A percentile compares a stretch with the other conserved stretches of the same genome.
Evolutionary conservation across 345 rosid species (phyloP).

Genomic region (Euphorbia lathyris): DNA sequence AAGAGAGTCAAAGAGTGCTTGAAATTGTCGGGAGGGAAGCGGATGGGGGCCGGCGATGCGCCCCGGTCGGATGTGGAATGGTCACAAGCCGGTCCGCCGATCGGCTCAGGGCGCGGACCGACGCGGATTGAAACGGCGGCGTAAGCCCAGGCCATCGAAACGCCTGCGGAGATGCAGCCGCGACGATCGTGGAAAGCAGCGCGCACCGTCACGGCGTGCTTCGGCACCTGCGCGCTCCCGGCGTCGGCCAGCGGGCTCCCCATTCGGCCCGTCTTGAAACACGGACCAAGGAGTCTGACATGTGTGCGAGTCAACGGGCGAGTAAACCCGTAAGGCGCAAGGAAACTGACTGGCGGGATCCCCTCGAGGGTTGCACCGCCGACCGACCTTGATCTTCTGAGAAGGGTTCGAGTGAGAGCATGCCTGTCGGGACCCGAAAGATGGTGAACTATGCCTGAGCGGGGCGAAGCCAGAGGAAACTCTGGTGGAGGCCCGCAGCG

Average conservation of each 20-base stretch:
- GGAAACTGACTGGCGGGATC: background rate
- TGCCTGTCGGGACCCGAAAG: background rate
- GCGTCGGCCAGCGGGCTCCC: slow-evolving; percentile 39
- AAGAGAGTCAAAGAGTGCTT: too few species aligned
- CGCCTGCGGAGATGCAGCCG: too few species aligned
- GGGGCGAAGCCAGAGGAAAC: background rate
- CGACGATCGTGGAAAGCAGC: background rate
- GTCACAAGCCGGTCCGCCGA: too few species aligned
- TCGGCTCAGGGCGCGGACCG: too few species aligned
- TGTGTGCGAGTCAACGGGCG: slow-evolving; percentile 45
- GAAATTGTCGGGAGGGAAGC: too few species aligned
- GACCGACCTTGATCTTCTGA: background rate
- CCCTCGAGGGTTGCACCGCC: background rate
- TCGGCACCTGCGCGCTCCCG: slow-evolving; percentile 11
- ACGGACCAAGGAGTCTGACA: slow-evolving; percentile 58
- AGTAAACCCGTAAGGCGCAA: slow-evolving; percentile 23
- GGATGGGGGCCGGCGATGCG: too few species aligned
- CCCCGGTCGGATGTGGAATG: too few species aligned
- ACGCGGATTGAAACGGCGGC: too few species aligned
- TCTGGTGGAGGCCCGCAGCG: too few species aligned
- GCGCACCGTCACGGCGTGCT: background rate
- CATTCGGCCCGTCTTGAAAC: slow-evolving; percentile 55
- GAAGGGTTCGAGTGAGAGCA: slow-evolving; percentile 1
- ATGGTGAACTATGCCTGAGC: background rate
- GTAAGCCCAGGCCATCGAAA: too few species aligned